Percentiles rank a stretch among this genome's conserved stretches.
These are phyloP conservation scores for Monoraphidium neglectum DNA, from an alignment of 139 green algal genomes.

Conservation along the genomic window DNA sequence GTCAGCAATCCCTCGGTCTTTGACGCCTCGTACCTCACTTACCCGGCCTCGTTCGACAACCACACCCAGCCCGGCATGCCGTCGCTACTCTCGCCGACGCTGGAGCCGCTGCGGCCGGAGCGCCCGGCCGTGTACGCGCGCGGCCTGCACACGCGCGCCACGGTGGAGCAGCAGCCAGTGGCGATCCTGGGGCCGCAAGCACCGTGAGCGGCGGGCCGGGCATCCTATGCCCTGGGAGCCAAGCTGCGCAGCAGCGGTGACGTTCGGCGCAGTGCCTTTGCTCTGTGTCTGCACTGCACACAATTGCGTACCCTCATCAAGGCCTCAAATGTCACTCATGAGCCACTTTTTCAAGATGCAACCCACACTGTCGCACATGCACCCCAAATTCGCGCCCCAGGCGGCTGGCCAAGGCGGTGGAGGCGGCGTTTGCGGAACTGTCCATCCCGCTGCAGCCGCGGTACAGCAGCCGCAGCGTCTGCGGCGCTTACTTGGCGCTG, in stretches of 20 bases:
- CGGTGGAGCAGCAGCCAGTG: conserved; percentile 36
- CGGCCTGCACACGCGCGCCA: conserved; percentile 43
- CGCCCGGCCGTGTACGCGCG: conserved; percentile 59
- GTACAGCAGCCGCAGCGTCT: conserved; percentile 47
- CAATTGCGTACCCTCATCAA: too few relatives aligned
- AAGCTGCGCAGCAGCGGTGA: too few relatives aligned
- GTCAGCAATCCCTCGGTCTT: neutral
- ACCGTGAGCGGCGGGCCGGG: too few relatives aligned
- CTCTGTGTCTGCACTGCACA: too few relatives aligned
- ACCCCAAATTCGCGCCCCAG: neutral
- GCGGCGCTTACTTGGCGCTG: conserved; percentile 66
- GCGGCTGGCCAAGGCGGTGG: conserved; percentile 63
- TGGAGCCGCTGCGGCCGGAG: conserved; percentile 42
- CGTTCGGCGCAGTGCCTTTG: too few relatives aligned
- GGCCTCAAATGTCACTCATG: too few relatives aligned
- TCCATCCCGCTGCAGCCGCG: conserved; percentile 41
- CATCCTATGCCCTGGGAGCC: neutral
- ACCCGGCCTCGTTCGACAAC: too few relatives aligned
- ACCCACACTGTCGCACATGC: too few relatives aligned
- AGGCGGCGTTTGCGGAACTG: conserved; percentile 62
- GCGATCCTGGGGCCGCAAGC: conserved; percentile 28
- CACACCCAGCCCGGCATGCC: conserved; percentile 40
- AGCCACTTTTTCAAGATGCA: too few relatives aligned
- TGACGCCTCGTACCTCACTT: neutral
- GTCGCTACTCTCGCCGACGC: conserved; percentile 60